Base-by-base conservation (phyloP, 2,329 filamentous ascomycete species). In the Aureobasidium subglaciale region DNA sequence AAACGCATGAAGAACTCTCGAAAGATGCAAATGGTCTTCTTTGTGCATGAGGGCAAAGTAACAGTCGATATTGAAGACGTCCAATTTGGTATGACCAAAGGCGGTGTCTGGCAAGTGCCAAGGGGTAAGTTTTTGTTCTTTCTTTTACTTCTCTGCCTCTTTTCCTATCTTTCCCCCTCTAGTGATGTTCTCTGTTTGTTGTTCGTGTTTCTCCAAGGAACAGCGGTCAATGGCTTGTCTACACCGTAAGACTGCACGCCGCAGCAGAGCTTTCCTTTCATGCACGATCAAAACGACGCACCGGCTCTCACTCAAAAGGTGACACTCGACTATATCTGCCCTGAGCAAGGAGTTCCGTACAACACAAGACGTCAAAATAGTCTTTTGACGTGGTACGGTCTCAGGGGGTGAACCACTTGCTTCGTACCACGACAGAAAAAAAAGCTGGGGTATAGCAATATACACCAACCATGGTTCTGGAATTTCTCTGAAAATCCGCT, bases 1-100 rank as follows among this genome's bases (percentile, higher is more conserved):
- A 99, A 99, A 76, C 83, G 85, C 63, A 82, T 86, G 46, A 97
- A 97, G 78, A 97, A 96, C 71, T 87, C 88, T 32, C 81, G 92
- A 60, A 91, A 88, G 74, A 97, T 96, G 89, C 90, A 96, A 67
- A 93, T 99, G 86, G 85, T 88, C 1, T 97, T 97, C 70, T 96
- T 95, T 64, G 87, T 99, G 27, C 86, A 90, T 63, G 80, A 82
- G 41, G 93, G 93, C 20, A 84, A 87, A 61, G 90, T 96, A 18
- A 78, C 84, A 61, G 91, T 96, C 18, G 87, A 83, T 25, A 81
- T 95, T 45, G 83, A 87, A 61, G 82, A 87, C 61, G 86, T 81
- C 22, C 76, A 79, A 59, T 97, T 99, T 68, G 84, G 86, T 56
- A 90, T 96, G 61, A 84, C 85, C 34, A 90, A 87, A 63, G 91